A percentile compares a stretch with the other conserved stretches of the same genome.
These are phyloP conservation scores for Carex littledalei DNA, from an alignment of 176 grass and related monocot species.

Conservation along the genomic window DNA sequence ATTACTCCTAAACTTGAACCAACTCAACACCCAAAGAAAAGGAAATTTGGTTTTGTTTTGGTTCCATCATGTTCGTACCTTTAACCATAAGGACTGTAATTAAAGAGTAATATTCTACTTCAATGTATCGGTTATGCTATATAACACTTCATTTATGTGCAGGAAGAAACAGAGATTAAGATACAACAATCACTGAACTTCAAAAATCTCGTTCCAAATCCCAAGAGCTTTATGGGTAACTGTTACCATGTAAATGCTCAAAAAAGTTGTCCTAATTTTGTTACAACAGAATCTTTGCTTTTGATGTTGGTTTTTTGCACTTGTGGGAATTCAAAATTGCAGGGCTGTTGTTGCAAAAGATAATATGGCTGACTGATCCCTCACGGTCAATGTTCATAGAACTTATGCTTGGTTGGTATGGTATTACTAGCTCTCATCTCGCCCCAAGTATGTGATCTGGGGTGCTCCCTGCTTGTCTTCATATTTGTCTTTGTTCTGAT, in stretches of 20 bases:
- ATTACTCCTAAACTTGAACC: not conserved
- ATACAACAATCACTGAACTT: constrained; percentile 28
- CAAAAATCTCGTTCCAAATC: constrained; percentile 27
- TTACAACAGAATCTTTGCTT: not conserved
- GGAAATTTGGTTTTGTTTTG: not conserved
- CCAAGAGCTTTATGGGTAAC: constrained; percentile 52
- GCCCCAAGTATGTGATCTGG: not conserved
- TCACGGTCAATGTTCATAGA: constrained; percentile 78
- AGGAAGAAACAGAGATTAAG: constrained; percentile 46
- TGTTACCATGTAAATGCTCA: not conserved
- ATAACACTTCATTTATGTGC: constrained; percentile 1
- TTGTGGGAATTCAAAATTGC: not conserved
- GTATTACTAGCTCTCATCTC: not conserved
- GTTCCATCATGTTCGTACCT: not conserved
- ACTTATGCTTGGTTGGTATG: constrained; percentile 69
- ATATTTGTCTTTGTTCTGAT: constrained; percentile 16
- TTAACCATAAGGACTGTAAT: not conserved
- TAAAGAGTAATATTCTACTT: not conserved
- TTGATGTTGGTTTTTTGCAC: not conserved
- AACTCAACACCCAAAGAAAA: not conserved
- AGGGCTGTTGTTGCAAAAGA: constrained; percentile 54
- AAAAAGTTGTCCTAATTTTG: not conserved
- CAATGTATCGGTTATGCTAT: not conserved
- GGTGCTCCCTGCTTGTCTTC: not conserved
- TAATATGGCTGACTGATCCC: constrained; percentile 51